Conservation (phyloP, 352 stramenopile genomes). For the Phytopythium mirpurense region DNA sequence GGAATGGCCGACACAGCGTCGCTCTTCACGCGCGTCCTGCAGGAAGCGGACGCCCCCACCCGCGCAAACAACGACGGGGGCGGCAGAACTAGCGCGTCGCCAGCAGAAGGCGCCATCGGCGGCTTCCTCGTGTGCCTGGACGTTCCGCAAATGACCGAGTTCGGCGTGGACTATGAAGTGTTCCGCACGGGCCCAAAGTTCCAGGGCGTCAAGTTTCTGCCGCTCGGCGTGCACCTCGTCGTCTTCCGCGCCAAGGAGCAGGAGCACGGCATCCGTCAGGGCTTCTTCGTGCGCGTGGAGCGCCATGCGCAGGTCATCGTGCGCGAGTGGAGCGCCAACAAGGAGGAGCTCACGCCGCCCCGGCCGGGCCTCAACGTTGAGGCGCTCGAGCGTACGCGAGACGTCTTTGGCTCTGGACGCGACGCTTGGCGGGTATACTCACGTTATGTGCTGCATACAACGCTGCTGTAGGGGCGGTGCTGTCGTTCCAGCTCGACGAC, state of each 20-base stretch:
- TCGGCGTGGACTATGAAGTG: constrained; percentile 84
- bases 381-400: constrained; percentile 57
- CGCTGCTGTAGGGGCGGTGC: constrained; percentile 37
- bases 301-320: constrained; percentile 59
- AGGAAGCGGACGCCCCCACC: constrained; percentile 6
- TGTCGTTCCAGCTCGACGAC: constrained; percentile 76
- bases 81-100: not conserved
- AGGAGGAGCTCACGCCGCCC: constrained; percentile 64
- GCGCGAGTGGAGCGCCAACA: constrained; percentile 69
- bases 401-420: not conserved
- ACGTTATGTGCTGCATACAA: too few species aligned
- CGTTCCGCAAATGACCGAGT: constrained; percentile 71
- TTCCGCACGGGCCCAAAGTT: constrained; percentile 79
- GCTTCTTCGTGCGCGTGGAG: constrained; percentile 73
- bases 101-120: constrained; percentile 19
- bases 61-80: not conserved
- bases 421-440: too few species aligned
- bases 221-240: constrained; percentile 76
- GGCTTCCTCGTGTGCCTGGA: constrained; percentile 83
- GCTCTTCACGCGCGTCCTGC: constrained; percentile 39
- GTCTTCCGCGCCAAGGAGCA: constrained; percentile 74
- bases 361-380: constrained; percentile 58
- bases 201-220: constrained; percentile 82
- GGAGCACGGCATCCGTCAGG: constrained; percentile 76
- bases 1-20: constrained; percentile 15